A percentile compares a stretch with the other conserved stretches of the same genome.
Evolutionary conservation across 768 basidiomycete species (phyloP).

Genomic region (Boletus vinaceobasis): DNA sequence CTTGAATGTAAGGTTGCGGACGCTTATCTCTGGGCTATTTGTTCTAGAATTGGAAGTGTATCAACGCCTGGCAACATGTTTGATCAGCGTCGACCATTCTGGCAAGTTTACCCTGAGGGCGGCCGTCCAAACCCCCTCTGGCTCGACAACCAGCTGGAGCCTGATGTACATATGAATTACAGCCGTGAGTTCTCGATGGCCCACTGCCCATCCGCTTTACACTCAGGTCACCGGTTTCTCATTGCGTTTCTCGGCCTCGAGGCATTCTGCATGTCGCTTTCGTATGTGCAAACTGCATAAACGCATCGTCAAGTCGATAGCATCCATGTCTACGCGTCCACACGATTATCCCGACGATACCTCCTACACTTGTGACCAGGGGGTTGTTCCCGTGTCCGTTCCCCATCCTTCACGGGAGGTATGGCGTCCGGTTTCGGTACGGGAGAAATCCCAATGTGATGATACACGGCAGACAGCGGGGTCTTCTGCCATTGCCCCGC

Average conservation of each 20-base stretch:
- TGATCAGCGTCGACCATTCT: no score
- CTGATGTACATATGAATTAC: constrained; percentile 11
- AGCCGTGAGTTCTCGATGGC: background rate
- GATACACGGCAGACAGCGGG: background rate
- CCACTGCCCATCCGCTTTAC: constrained; percentile 12
- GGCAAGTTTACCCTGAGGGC: no score
- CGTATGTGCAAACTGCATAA: constrained; percentile 13
- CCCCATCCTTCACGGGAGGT: constrained; percentile 10
- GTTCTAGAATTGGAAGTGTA: background rate
- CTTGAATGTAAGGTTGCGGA: no score
- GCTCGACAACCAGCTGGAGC: background rate
- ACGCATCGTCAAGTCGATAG: constrained; percentile 7
- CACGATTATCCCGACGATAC: background rate
- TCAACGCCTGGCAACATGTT: background rate
- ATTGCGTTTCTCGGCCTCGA: no score
- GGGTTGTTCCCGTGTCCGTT: background rate
- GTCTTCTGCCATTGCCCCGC: background rate
- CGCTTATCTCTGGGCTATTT: no score
- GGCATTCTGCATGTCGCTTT: constrained; percentile 6
- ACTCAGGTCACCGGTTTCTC: background rate
- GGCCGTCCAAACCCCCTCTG: background rate
- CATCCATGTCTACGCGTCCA: constrained; percentile 7
- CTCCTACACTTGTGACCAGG: background rate
- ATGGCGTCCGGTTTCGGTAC: background rate
- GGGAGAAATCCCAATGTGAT: background rate